Conservation (phyloP, 2,329 filamentous ascomycete genomes). For the Botrytis aclada region DNA sequence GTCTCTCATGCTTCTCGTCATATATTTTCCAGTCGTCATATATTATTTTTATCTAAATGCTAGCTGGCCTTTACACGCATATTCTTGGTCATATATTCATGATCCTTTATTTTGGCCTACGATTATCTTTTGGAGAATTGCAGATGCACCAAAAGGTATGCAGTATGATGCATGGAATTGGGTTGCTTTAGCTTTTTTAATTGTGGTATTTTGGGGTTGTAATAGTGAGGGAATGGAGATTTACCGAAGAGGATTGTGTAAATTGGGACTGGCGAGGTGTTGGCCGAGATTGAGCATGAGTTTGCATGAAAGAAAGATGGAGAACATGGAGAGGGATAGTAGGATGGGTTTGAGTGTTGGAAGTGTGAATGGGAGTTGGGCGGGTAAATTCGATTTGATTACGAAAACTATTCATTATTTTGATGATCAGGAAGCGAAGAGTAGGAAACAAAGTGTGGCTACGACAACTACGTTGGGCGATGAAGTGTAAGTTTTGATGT, state of each 20-base stretch:
- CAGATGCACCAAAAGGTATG: slow-evolving; percentile 40
- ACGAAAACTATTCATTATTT: slow-evolving; percentile 30
- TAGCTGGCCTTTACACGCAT: slow-evolving; percentile 40
- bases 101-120: slow-evolving; percentile 45
- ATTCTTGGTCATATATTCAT: slow-evolving; percentile 54
- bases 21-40: slow-evolving; percentile 51
- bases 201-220: slow-evolving; percentile 64
- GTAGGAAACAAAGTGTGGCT: slow-evolving; percentile 14
- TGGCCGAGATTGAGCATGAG: slow-evolving; percentile 29
- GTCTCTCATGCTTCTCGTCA: slow-evolving; percentile 47
- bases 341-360: neutral
- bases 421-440: slow-evolving; percentile 22
- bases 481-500: slow-evolving; percentile 11
- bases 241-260: slow-evolving; percentile 41
- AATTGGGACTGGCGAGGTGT: slow-evolving; percentile 27
- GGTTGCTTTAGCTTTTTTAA: slow-evolving; percentile 49
- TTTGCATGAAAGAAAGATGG: slow-evolving; percentile 14
- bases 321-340: slow-evolving; percentile 9
- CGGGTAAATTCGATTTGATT: slow-evolving; percentile 29
- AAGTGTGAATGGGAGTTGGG: slow-evolving; percentile 8
- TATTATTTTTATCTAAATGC: slow-evolving; percentile 53
- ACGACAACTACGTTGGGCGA: neutral
- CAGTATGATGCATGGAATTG: slow-evolving; percentile 57
- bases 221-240: slow-evolving; percentile 57
- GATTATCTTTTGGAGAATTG: slow-evolving; percentile 46